These are phyloP conservation scores for Antrodiella citrinella DNA, from an alignment of 768 basidiomycete species.

Conservation along the genomic window DNA sequence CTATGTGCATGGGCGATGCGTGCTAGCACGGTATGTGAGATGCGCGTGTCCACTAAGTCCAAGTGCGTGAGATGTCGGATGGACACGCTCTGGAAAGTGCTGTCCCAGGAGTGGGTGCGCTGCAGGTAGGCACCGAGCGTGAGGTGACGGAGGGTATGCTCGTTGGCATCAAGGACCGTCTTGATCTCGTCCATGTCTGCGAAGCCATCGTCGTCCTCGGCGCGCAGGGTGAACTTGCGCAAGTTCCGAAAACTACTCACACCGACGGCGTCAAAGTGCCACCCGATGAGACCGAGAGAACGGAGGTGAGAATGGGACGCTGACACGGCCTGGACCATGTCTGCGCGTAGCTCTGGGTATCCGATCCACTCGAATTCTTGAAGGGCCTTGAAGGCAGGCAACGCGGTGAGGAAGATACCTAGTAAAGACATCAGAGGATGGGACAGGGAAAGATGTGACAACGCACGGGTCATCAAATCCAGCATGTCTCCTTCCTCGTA, in stretches of 20 bases:
- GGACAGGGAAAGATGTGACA: too few species aligned
- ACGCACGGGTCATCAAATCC: constrained; percentile 49
- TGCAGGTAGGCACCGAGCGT: constrained; percentile 63
- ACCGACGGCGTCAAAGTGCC: constrained; percentile 68
- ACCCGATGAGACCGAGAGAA: constrained; percentile 57
- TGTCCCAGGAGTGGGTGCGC: constrained; percentile 60
- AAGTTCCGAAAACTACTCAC: constrained; percentile 52
- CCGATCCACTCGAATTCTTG: constrained; percentile 72
- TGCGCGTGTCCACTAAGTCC: constrained; percentile 63
- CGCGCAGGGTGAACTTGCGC: constrained; percentile 58
- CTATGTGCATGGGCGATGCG: constrained; percentile 57
- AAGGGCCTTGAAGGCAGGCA: constrained; percentile 55
- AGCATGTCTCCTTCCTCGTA: constrained; percentile 64
- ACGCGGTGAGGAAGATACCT: constrained; percentile 56
- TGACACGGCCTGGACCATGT: constrained; percentile 54
- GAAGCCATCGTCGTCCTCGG: constrained; percentile 64
- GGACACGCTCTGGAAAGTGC: constrained; percentile 51
- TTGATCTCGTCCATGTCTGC: constrained; percentile 65
- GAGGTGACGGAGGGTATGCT: constrained; percentile 48
- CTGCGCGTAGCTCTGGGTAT: constrained; percentile 61
- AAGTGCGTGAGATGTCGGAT: constrained; percentile 63
- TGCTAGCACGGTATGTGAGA: constrained; percentile 53
- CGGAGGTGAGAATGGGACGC: constrained; percentile 45
- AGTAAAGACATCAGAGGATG: too few species aligned
- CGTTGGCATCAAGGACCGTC: constrained; percentile 53